Percentiles rank a stretch among this genome's conserved stretches.
These are phyloP conservation scores for Sarocladium kiliense DNA, from an alignment of 2,329 filamentous ascomycete species.

Conservation along the genomic window DNA sequence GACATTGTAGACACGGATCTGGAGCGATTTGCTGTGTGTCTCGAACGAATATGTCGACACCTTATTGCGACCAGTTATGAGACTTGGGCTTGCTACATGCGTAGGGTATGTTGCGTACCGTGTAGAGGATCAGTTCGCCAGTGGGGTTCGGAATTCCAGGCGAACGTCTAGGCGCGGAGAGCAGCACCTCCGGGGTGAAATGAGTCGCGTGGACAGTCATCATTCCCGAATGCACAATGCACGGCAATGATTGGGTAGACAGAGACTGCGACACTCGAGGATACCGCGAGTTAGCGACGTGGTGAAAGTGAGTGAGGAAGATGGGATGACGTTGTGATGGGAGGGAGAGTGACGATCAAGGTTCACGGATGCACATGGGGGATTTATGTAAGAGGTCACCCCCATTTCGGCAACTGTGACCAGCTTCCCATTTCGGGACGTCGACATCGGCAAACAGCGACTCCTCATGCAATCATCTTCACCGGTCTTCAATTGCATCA, in stretches of 20 bases:
- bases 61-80: slow-evolving; percentile 22
- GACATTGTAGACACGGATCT: slow-evolving; percentile 68
- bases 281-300: neutral
- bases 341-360: slow-evolving; percentile 1
- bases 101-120: slow-evolving; percentile 34
- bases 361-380: neutral
- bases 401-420: neutral
- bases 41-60: slow-evolving; percentile 77
- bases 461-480: too few relatives aligned
- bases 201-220: slow-evolving; percentile 69
- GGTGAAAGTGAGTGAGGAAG: neutral
- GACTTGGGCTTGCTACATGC: neutral
- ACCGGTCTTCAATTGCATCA: too few relatives aligned
- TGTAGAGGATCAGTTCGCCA: slow-evolving; percentile 61
- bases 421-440: too few relatives aligned
- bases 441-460: too few relatives aligned
- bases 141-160: slow-evolving; percentile 63
- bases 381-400: neutral
- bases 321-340: neutral
- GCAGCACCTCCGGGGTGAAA: slow-evolving; percentile 72
- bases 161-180: slow-evolving; percentile 70
- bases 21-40: slow-evolving; percentile 60
- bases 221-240: slow-evolving; percentile 15
- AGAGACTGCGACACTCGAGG: too few relatives aligned
- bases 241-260: too few relatives aligned